phyloP scores from a whole-genome alignment of 768 basidiomycete species.

The Russula olivacea region DNA sequence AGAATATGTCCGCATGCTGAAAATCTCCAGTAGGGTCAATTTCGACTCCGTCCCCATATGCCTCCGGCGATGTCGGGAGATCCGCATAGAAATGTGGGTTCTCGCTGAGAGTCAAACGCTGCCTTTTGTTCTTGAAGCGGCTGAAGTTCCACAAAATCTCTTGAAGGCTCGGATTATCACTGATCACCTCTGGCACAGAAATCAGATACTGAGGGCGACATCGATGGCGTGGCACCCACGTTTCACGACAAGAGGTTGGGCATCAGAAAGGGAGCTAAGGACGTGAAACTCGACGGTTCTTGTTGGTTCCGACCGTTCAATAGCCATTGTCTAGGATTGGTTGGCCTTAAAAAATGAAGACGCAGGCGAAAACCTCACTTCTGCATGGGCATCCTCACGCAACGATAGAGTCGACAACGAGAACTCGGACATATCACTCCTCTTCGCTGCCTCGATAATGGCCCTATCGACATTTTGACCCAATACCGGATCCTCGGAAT shows the following conservation, averaged over 20 bases:
- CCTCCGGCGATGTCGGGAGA: background rate
- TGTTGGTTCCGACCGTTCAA: background rate
- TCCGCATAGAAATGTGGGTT: background rate
- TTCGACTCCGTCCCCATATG: background rate
- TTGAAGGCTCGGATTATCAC: background rate
- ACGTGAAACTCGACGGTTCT: background rate
- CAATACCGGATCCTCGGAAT: background rate
- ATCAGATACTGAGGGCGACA: background rate
- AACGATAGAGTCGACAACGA: background rate
- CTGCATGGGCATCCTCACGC: background rate
- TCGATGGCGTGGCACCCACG: background rate
- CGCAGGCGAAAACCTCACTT: background rate
- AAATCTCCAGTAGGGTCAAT: background rate
- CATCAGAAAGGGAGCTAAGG: background rate
- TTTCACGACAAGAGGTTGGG: background rate
- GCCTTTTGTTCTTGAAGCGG: background rate
- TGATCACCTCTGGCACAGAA: background rate
- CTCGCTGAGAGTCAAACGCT: background rate
- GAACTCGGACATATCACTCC: background rate
- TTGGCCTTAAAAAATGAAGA: background rate
- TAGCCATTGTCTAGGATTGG: background rate
- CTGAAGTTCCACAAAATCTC: background rate
- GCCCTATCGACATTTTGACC: background rate
- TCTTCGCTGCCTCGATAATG: background rate
- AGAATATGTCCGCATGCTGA: background rate